Conservation (phyloP, 768 basidiomycete genomes). For the Fomitopsis serialis region DNA sequence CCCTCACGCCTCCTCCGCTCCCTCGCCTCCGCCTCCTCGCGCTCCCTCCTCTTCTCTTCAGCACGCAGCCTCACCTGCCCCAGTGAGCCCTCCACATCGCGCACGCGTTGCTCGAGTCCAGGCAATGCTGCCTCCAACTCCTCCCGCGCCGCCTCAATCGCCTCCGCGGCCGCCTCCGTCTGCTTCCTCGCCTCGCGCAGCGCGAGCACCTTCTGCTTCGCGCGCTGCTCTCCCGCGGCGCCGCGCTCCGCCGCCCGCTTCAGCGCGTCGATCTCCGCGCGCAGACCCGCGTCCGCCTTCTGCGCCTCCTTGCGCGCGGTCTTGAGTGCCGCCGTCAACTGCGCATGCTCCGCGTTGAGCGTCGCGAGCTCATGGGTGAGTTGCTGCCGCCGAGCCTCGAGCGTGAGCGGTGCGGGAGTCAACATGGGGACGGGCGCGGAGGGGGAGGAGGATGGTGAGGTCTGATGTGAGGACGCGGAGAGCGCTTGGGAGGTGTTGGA, state of each 20-base stretch:
- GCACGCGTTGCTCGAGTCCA: constrained; percentile 35
- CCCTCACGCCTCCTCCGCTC: constrained; percentile 50
- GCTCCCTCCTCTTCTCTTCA: constrained; percentile 36
- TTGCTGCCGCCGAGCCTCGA: constrained; percentile 62
- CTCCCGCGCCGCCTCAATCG: constrained; percentile 35
- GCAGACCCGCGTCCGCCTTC: constrained; percentile 75
- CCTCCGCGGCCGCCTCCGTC: constrained; percentile 43
- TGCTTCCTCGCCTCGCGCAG: constrained; percentile 86
- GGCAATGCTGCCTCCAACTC: constrained; percentile 37
- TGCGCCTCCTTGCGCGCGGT: constrained; percentile 75
- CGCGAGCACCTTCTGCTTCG: constrained; percentile 81
- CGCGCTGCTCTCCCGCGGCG: constrained; percentile 66
- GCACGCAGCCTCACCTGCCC: constrained; percentile 37
- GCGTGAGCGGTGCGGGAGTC: constrained; percentile 35
- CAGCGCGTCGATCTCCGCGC: constrained; percentile 78
- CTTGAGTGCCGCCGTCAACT: constrained; percentile 67
- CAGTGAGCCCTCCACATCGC: constrained; percentile 40
- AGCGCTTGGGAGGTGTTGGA: constrained; percentile 5
- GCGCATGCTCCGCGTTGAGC: constrained; percentile 61
- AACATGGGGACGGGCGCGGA: constrained; percentile 14
- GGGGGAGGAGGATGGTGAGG: constrained; percentile 9
- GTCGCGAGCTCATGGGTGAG: constrained; percentile 63
- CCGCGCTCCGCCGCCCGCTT: constrained; percentile 83
- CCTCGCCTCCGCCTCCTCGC: constrained; percentile 43
- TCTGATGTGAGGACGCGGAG: constrained; percentile 9